A percentile compares a stretch with the other conserved stretches of the same genome.
phyloP scores from a whole-genome alignment of 2,329 filamentous ascomycete species.

The Botrytis elliptica region DNA sequence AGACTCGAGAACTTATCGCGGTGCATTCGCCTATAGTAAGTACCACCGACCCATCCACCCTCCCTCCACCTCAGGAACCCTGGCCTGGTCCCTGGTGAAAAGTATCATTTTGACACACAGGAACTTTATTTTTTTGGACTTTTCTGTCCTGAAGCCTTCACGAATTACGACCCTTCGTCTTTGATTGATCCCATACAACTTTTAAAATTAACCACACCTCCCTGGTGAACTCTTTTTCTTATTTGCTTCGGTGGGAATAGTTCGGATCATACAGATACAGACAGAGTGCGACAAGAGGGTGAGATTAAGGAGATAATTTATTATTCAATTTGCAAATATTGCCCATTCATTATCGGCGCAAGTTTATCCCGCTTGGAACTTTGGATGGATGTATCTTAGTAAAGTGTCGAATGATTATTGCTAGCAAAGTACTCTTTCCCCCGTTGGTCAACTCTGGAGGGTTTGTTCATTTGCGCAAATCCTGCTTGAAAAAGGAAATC shows the following conservation, averaged over 20 bases:
- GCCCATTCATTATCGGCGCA: background rate
- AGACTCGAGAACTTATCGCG: conserved; percentile 22
- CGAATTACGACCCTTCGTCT: background rate
- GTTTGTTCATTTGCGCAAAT: background rate
- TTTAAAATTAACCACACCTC: background rate
- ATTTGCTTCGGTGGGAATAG: background rate
- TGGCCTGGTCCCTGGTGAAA: background rate
- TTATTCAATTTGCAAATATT: background rate
- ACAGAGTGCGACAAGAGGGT: background rate
- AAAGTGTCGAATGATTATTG: conserved; percentile 11
- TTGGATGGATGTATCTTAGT: conserved; percentile 4
- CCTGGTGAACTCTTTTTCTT: background rate
- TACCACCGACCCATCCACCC: background rate
- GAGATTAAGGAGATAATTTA: background rate
- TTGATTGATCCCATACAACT: background rate
- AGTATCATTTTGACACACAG: background rate
- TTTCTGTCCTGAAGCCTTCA: background rate
- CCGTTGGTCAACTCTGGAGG: conserved; percentile 7
- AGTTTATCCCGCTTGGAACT: background rate
- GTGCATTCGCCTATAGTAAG: conserved; percentile 3
- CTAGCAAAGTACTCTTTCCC: background rate
- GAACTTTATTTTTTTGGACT: background rate
- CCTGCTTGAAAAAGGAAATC: background rate
- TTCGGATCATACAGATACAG: background rate
- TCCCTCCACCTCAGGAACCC: background rate